A percentile compares a stretch with the other conserved stretches of the same genome.
These are phyloP conservation scores for Blechomonas ayalai DNA, from an alignment of 208 protist species.

Conservation along the genomic window DNA sequence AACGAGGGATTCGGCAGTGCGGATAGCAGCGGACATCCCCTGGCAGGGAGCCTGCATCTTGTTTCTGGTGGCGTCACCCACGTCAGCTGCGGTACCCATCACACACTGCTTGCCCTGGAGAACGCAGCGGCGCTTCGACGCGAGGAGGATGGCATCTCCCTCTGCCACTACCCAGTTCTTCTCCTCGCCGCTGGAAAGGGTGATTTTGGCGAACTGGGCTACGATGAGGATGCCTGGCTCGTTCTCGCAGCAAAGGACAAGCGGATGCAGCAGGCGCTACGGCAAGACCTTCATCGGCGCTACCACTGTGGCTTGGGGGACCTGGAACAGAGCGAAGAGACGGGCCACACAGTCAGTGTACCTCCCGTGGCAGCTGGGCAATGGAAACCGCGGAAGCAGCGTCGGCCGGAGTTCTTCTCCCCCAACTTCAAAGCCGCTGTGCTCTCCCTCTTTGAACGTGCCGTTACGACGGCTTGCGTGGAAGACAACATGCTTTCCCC, in stretches of 20 bases:
- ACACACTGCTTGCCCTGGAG: conserved; percentile 64
- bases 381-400: conserved; percentile 19
- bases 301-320: not conserved
- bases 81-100: conserved; percentile 75
- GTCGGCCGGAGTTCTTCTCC: conserved; percentile 11
- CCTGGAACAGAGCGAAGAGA: too few relatives aligned
- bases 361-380: too few relatives aligned
- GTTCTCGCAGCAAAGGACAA: conserved; percentile 34
- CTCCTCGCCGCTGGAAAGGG: conserved; percentile 65
- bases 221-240: conserved; percentile 45
- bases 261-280: conserved; percentile 14
- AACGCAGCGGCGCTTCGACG: conserved; percentile 20
- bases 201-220: conserved; percentile 85
- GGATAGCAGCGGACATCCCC: too few relatives aligned
- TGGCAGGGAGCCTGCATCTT: not conserved
- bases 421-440: not conserved
- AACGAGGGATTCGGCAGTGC: too few relatives aligned
- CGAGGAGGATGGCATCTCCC: not conserved
- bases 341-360: too few relatives aligned
- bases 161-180: conserved; percentile 28
- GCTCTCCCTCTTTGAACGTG: conserved; percentile 4
- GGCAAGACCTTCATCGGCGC: too few relatives aligned
- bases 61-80: conserved; percentile 40
- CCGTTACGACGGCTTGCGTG: too few relatives aligned
- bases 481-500: too few relatives aligned